phyloP scores from a whole-genome alignment of 441 rosid genomes.

The Euphorbia celastroides region DNA sequence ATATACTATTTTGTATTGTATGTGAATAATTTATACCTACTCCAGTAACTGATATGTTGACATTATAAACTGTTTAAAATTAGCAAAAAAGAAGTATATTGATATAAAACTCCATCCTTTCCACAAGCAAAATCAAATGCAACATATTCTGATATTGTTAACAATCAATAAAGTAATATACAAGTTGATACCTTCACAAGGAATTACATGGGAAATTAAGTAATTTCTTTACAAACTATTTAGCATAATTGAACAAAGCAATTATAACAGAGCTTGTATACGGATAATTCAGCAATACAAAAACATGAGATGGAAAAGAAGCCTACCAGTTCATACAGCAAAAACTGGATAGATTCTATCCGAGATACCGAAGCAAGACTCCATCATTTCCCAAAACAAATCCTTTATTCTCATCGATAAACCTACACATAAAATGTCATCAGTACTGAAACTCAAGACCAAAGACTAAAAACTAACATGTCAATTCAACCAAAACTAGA shows the following conservation, averaged over 20 bases:
- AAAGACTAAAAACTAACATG: too few species aligned
- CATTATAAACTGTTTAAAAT: too few species aligned
- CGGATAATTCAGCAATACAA: not conserved
- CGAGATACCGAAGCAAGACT: slow-evolving; percentile 89
- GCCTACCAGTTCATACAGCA: not conserved
- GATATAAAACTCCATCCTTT: too few species aligned
- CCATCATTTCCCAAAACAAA: slow-evolving; percentile 89
- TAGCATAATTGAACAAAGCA: not conserved
- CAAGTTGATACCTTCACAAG: not conserved
- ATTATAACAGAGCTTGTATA: not conserved
- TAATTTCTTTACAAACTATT: not conserved
- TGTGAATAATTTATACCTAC: too few species aligned
- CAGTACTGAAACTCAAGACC: not conserved
- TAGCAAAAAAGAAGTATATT: too few species aligned
- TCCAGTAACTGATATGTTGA: too few species aligned
- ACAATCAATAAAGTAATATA: not conserved
- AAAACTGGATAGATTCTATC: slow-evolving; percentile 27
- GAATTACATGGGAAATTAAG: not conserved
- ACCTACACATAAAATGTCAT: slow-evolving; percentile 35
- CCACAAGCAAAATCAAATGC: too few species aligned
- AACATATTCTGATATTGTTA: too few species aligned
- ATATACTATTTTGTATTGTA: too few species aligned
- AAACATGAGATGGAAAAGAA: not conserved
- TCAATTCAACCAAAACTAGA: too few species aligned
- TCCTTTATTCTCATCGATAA: slow-evolving; percentile 70